phyloP scores from a whole-genome alignment of 768 basidiomycete species.

The Boletus rufocinnamomeus region DNA sequence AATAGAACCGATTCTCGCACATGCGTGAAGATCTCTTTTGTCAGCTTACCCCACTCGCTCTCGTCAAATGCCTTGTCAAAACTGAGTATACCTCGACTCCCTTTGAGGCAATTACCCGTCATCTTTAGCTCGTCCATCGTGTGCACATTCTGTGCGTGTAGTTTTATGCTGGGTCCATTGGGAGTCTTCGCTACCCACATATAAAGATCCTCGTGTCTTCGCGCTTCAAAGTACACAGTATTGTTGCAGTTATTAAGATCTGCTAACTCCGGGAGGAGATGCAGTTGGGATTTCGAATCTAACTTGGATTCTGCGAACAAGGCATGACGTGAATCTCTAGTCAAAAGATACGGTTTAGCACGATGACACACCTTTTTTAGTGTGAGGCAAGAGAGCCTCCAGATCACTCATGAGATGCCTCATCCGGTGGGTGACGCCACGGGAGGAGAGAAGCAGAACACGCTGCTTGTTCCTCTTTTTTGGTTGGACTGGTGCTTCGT shows the following conservation, averaged over 20 bases:
- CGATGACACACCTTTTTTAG: conserved; percentile 83
- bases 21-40: conserved; percentile 94
- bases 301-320: conserved; percentile 82
- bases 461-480: conserved; percentile 92
- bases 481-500: conserved; percentile 39
- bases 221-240: conserved; percentile 94
- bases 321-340: not conserved
- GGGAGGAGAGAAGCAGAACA: conserved; percentile 87
- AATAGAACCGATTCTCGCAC: conserved; percentile 45
- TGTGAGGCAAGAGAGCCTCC: conserved; percentile 86
- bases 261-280: conserved; percentile 92
- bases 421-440: conserved; percentile 96
- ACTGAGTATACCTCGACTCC: conserved; percentile 86
- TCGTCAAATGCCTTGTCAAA: conserved; percentile 92
- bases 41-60: conserved; percentile 80
- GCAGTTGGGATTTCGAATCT: conserved; percentile 92
- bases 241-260: conserved; percentile 99
- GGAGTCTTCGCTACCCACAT: conserved; percentile 97
- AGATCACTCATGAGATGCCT: conserved; percentile 96
- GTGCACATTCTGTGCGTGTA: conserved; percentile 98
- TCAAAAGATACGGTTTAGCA: not conserved
- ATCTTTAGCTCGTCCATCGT: conserved; percentile 99
- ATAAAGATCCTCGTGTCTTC: conserved; percentile 94
- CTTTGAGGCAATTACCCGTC: conserved; percentile 98
- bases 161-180: conserved; percentile 95